These are phyloP conservation scores for Plasmodium vinckei DNA, from an alignment of 169 alveolate species.

Conservation along the genomic window DNA sequence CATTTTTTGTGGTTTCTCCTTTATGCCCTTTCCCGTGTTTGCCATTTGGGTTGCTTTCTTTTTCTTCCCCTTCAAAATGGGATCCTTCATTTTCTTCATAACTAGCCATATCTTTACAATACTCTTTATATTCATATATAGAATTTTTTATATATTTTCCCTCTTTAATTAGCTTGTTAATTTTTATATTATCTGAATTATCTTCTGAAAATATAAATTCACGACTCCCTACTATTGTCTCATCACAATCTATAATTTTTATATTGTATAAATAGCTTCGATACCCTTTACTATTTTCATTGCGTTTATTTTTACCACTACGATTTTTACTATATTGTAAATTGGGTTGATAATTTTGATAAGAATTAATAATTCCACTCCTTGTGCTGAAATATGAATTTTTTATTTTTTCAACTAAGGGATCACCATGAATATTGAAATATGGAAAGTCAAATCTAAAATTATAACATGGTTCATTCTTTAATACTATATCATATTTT, in stretches of 20 bases:
- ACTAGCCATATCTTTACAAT: constrained; percentile 3
- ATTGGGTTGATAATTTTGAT: neutral
- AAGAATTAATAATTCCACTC: neutral
- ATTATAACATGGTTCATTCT: constrained; percentile 4
- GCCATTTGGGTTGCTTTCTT: neutral
- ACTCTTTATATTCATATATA: constrained; percentile 36
- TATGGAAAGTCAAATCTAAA: constrained; percentile 40
- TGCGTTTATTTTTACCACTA: neutral
- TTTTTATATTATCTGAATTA: constrained; percentile 4
- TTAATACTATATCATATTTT: constrained; percentile 37
- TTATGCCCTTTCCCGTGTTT: neutral
- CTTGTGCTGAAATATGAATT: neutral
- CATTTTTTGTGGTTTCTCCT: neutral
- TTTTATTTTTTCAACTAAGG: constrained; percentile 17
- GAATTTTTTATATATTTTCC: constrained; percentile 29
- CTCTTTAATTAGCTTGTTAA: constrained; percentile 39
- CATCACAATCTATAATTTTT: constrained; percentile 62
- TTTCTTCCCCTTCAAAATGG: neutral
- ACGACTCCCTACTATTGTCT: constrained; percentile 17
- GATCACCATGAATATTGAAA: constrained; percentile 10
- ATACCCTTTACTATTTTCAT: neutral
- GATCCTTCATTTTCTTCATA: neutral
- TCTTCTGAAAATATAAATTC: constrained; percentile 55
- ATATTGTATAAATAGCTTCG: constrained; percentile 47
- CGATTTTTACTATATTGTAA: neutral